These are phyloP conservation scores for Stemphylium vesicarium DNA, from an alignment of 2,329 filamentous ascomycete genomes.

Conservation along the genomic window DNA sequence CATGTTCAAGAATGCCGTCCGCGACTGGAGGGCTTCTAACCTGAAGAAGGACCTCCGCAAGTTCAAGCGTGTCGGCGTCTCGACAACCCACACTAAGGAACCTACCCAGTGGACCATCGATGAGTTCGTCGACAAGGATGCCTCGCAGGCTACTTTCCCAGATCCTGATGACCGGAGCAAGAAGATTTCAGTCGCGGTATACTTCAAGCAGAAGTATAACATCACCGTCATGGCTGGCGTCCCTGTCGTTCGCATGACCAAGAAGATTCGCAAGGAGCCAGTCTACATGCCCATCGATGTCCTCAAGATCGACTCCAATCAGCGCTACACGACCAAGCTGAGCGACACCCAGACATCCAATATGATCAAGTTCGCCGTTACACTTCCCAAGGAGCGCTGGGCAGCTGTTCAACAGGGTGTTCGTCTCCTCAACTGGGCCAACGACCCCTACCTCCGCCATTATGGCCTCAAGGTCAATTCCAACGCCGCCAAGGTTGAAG, in stretches of 20 bases:
- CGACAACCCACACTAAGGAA: constrained; percentile 47
- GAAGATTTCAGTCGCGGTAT: constrained; percentile 61
- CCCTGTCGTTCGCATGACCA: constrained; percentile 66
- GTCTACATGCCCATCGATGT: constrained; percentile 64
- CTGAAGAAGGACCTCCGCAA: constrained; percentile 50
- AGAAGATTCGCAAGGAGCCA: constrained; percentile 50
- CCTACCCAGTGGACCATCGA: constrained; percentile 59
- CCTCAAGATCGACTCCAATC: constrained; percentile 59
- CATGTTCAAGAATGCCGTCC: constrained; percentile 26
- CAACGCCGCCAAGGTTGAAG: constrained; percentile 68
- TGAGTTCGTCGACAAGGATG: constrained; percentile 53
- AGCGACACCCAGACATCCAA: constrained; percentile 70
- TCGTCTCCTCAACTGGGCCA: constrained; percentile 67
- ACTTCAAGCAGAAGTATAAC: constrained; percentile 62
- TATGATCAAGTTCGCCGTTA: constrained; percentile 96
- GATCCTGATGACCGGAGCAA: constrained; percentile 68
- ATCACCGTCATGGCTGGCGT: constrained; percentile 56
- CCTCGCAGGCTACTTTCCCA: constrained; percentile 55
- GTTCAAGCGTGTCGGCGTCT: constrained; percentile 52
- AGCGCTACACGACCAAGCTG: constrained; percentile 65
- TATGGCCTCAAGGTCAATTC: constrained; percentile 76
- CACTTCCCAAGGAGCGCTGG: constrained; percentile 72
- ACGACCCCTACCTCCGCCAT: constrained; percentile 72
- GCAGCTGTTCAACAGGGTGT: constrained; percentile 72
- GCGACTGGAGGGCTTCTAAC: constrained; percentile 33